These are phyloP conservation scores for Paecilomyces sp. DNA, from an alignment of 2,329 filamentous ascomycete genomes.

Conservation along the genomic window DNA sequence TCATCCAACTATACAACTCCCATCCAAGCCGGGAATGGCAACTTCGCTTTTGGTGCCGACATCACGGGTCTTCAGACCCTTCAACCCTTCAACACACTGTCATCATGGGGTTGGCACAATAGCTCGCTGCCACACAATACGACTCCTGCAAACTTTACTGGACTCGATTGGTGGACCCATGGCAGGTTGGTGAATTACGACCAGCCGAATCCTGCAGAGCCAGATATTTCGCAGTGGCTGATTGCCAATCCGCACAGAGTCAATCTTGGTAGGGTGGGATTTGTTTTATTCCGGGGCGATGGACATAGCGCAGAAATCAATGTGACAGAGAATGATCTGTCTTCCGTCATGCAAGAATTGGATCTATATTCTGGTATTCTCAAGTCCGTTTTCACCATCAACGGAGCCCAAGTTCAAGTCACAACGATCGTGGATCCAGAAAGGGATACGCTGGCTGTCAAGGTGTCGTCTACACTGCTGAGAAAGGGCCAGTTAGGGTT, in stretches of 20 bases:
- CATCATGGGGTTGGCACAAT: slow-evolving; percentile 42
- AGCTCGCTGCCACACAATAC: slow-evolving; percentile 35
- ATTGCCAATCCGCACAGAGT: slow-evolving; percentile 48
- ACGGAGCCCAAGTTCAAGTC: slow-evolving; percentile 33
- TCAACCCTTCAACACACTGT: slow-evolving; percentile 34
- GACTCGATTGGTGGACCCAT: slow-evolving; percentile 40
- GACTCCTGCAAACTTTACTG: slow-evolving; percentile 30
- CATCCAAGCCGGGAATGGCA: slow-evolving; percentile 43
- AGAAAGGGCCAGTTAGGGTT: slow-evolving; percentile 33
- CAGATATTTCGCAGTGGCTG: slow-evolving; percentile 45
- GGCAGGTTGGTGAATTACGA: slow-evolving; percentile 37
- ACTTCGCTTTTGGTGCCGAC: slow-evolving; percentile 42
- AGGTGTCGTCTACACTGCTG: slow-evolving; percentile 37
- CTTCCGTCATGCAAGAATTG: slow-evolving; percentile 35
- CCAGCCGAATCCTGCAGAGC: slow-evolving; percentile 34
- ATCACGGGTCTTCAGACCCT: slow-evolving; percentile 42
- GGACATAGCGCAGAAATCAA: slow-evolving; percentile 19
- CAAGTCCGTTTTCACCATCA: slow-evolving; percentile 38
- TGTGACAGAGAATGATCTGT: slow-evolving; percentile 36
- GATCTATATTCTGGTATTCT: slow-evolving; percentile 45
- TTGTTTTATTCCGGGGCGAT: slow-evolving; percentile 31
- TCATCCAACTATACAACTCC: slow-evolving; percentile 42
- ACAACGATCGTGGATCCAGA: slow-evolving; percentile 40
- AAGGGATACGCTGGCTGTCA: slow-evolving; percentile 41
- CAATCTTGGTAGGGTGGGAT: slow-evolving; percentile 44